Conservation (phyloP, 805 yeast genomes). For the Debaryomyces hansenii region DNA sequence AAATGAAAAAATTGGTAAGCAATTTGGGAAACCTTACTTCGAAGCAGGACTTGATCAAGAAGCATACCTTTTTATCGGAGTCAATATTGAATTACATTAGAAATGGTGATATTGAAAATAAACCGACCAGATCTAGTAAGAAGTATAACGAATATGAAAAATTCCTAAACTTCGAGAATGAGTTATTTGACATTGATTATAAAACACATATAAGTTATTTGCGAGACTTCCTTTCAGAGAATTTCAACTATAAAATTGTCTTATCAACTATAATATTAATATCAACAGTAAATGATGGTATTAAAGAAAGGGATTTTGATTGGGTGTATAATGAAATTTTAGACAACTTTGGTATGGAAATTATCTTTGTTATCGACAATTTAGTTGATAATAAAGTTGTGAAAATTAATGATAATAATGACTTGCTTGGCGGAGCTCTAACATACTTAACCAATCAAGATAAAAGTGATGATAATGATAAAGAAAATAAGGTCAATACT, state of each 20-base stretch:
- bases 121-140: slow-evolving; percentile 2
- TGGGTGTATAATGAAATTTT: slow-evolving; percentile 53
- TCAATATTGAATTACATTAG: slow-evolving; percentile 51
- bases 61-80: slow-evolving; percentile 77
- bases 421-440: slow-evolving; percentile 22
- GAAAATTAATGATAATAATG: slow-evolving; percentile 25
- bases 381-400: slow-evolving; percentile 51
- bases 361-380: slow-evolving; percentile 47
- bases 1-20: slow-evolving; percentile 71
- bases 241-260: slow-evolving; percentile 41
- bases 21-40: slow-evolving; percentile 65
- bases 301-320: slow-evolving; percentile 63
- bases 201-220: slow-evolving; percentile 26
- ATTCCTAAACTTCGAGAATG: slow-evolving; percentile 66
- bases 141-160: slow-evolving; percentile 40
- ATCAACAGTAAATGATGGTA: slow-evolving; percentile 65
- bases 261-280: slow-evolving; percentile 58
- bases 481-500: slow-evolving; percentile 14
- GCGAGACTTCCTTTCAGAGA: slow-evolving; percentile 39
- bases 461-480: slow-evolving; percentile 9
- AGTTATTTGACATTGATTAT: slow-evolving; percentile 50
- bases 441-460: slow-evolving; percentile 12
- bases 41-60: slow-evolving; percentile 65
- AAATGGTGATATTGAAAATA: slow-evolving; percentile 9
- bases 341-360: slow-evolving; percentile 64